Evolutionary conservation across 306 rosid species (phyloP).

Genomic region (Prunus mume): DNA sequence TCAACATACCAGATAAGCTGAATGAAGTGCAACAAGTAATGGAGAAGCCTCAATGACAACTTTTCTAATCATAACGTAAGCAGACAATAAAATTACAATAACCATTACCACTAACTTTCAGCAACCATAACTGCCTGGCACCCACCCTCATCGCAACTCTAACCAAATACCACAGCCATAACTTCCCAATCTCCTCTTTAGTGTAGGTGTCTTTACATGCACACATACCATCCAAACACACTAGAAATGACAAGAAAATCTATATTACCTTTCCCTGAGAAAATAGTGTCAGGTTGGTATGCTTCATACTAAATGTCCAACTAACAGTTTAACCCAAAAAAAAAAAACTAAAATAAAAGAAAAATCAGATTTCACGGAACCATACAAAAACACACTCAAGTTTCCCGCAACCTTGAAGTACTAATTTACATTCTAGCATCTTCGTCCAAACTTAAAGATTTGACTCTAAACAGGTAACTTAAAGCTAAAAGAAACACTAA

Average conservation of each 20-base stretch:
- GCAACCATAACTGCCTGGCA: not conserved
- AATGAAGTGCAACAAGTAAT: not conserved
- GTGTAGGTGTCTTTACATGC: not conserved
- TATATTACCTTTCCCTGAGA: not conserved
- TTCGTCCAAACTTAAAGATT: not conserved
- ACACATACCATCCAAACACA: not conserved
- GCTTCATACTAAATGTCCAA: not conserved
- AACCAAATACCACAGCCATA: not conserved
- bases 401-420: not conserved
- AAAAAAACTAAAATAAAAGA: not conserved
- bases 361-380: not conserved
- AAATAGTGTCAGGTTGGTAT: not conserved
- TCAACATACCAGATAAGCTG: slow-evolving; percentile 4
- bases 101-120: not conserved
- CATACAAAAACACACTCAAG: not conserved
- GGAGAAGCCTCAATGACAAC: not conserved
- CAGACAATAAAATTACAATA: not conserved
- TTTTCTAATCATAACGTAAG: not conserved
- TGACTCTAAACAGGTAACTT: not conserved
- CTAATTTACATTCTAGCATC: not conserved
- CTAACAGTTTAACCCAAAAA: not conserved
- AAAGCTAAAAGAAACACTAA: not conserved
- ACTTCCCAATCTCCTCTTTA: not conserved
- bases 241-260: not conserved
- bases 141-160: not conserved